Conservation (phyloP, 345 rosid species). For the Zanthoxylum bungeanum region DNA sequence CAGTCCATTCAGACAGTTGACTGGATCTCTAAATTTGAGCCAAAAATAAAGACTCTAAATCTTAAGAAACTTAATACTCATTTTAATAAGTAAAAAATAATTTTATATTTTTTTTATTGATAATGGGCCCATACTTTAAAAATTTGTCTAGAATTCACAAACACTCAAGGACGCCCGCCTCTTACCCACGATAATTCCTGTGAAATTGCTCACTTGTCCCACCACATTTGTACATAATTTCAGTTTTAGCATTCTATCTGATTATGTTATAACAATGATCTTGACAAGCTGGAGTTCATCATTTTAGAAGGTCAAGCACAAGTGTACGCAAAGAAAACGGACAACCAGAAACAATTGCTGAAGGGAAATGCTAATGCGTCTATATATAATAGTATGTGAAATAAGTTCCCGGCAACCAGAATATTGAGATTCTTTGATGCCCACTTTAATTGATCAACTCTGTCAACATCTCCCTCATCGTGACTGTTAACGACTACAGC, state of each 20-base stretch:
- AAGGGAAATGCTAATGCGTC: background rate
- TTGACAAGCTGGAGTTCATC: background rate
- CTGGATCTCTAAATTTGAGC: too few species aligned
- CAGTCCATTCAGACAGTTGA: too few species aligned
- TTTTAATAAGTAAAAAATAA: too few species aligned
- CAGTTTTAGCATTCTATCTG: background rate
- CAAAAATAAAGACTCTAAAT: too few species aligned
- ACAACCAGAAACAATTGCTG: background rate
- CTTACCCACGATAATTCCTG: too few species aligned
- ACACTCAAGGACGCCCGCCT: too few species aligned
- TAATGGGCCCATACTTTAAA: too few species aligned
- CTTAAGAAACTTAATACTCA: too few species aligned
- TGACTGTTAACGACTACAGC: too few species aligned
- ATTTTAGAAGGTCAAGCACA: background rate
- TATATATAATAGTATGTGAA: background rate
- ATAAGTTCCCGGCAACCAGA: background rate
- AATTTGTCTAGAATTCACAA: too few species aligned
- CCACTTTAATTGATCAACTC: background rate
- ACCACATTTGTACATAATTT: background rate
- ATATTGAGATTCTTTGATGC: background rate
- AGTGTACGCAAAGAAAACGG: background rate
- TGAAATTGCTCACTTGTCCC: background rate
- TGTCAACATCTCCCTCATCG: too few species aligned
- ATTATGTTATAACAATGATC: conserved; percentile 1
- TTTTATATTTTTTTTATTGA: too few species aligned